Evolutionary conservation across 2,329 filamentous ascomycete species (phyloP).

Genomic region (Aspergillus aculeatinus): DNA sequence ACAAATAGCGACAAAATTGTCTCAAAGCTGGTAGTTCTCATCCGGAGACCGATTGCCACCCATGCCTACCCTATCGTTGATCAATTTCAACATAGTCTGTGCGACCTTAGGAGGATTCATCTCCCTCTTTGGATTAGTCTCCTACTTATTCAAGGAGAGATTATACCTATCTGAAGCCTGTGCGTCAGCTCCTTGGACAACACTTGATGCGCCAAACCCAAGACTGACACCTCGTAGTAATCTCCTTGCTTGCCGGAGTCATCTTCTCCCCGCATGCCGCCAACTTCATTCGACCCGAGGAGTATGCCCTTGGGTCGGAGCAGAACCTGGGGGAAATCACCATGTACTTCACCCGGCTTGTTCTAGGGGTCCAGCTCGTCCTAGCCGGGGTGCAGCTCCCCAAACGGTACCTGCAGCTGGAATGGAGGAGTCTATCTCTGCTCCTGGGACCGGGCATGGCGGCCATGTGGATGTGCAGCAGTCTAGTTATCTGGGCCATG

Average conservation of each 20-base stretch:
- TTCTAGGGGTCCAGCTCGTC: constrained; percentile 86
- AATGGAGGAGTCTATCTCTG: constrained; percentile 74
- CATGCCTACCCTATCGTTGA: constrained; percentile 64
- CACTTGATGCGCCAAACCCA: background rate
- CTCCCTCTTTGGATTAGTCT: constrained; percentile 85
- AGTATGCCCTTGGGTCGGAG: constrained; percentile 64
- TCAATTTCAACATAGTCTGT: constrained; percentile 82
- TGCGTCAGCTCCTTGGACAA: constrained; percentile 49
- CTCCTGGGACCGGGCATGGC: constrained; percentile 83
- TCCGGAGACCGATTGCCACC: background rate
- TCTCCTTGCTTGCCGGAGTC: constrained; percentile 76
- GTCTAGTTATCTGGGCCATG: constrained; percentile 72
- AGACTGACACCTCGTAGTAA: constrained; percentile 56
- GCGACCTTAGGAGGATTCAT: constrained; percentile 83
- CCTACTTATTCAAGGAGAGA: constrained; percentile 83
- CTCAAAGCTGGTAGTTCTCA: background rate
- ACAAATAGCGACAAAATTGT: background rate
- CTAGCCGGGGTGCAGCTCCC: constrained; percentile 86
- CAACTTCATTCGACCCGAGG: constrained; percentile 71
- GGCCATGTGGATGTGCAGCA: constrained; percentile 82
- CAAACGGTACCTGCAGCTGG: constrained; percentile 71
- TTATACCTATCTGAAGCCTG: constrained; percentile 89
- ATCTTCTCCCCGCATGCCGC: constrained; percentile 75
- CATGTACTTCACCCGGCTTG: constrained; percentile 79
- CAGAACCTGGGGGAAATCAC: constrained; percentile 70